These are phyloP conservation scores for Blastocystis sp. DNA, from an alignment of 352 stramenopile species.

Conservation along the genomic window DNA sequence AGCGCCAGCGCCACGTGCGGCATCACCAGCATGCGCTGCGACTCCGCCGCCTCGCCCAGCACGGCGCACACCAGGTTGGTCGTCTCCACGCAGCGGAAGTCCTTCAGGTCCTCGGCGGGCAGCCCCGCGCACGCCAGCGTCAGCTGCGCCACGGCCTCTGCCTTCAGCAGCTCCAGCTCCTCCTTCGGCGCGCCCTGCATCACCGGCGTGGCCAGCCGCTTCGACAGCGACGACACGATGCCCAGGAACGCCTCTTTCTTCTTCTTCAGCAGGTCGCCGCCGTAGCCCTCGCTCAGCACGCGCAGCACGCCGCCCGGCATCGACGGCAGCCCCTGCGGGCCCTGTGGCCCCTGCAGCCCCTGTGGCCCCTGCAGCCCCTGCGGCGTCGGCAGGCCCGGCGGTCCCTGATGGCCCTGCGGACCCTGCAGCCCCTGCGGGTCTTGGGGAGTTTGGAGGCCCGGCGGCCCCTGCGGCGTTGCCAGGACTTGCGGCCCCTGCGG, in stretches of 20 bases:
- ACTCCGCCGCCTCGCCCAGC: background rate
- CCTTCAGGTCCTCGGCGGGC: background rate
- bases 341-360: no score
- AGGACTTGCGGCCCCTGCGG: no score
- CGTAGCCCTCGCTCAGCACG: background rate
- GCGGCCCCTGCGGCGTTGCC: no score
- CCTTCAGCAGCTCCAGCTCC: background rate
- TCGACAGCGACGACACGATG: background rate
- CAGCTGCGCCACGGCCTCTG: background rate
- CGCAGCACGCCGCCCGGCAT: background rate
- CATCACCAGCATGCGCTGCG: background rate
- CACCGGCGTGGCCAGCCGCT: background rate
- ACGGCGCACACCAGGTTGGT: background rate
- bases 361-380: no score
- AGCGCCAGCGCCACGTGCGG: background rate
- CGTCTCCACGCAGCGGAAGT: background rate
- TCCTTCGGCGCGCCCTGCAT: background rate
- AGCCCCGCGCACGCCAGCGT: background rate
- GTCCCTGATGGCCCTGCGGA: no score
- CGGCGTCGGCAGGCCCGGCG: no score
- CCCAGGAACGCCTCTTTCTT: background rate
- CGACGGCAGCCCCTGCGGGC: background rate
- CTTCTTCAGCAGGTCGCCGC: background rate
- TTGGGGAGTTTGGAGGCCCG: no score
- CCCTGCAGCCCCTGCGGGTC: no score